A percentile compares a stretch with the other conserved stretches of the same genome.
phyloP scores from a whole-genome alignment of 345 rosid genomes.

The Microcos paniculata region DNA sequence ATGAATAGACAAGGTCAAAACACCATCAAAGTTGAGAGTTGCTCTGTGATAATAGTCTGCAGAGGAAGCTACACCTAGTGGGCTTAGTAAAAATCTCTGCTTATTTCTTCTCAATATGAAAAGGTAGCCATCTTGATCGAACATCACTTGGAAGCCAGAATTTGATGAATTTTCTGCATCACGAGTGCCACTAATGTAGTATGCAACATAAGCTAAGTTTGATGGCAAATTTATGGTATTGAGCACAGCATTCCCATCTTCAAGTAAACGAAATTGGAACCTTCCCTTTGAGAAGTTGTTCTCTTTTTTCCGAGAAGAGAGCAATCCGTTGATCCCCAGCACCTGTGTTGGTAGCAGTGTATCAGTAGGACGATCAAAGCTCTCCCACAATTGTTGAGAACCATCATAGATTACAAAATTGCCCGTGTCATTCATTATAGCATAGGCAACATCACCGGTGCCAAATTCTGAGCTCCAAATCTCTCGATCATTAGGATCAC shows the following conservation, averaged over 20 bases:
- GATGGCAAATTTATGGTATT: conserved; percentile 25
- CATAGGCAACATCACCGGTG: conserved; percentile 11
- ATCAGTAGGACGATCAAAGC: conserved; percentile 23
- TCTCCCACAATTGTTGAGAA: conserved; percentile 2
- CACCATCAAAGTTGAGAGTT: conserved; percentile 42
- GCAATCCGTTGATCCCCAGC: conserved; percentile 5
- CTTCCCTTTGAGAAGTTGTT: conserved; percentile 39
- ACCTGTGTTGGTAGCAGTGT: conserved; percentile 39
- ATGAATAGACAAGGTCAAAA: conserved; percentile 20
- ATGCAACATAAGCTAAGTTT: conserved; percentile 16
- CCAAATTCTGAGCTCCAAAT: conserved; percentile 21
- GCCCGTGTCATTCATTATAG: conserved; percentile 27
- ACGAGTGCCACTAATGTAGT: conserved; percentile 14
- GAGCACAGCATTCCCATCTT: conserved; percentile 34
- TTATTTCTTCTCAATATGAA: conserved; percentile 23
- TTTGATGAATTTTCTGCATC: conserved; percentile 5
- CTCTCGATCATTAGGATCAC: not conserved
- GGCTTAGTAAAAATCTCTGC: not conserved
- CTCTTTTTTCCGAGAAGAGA: conserved; percentile 24
- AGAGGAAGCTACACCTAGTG: not conserved
- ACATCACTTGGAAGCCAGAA: conserved; percentile 28
- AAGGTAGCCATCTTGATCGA: conserved; percentile 27
- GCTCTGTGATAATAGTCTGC: conserved; percentile 19
- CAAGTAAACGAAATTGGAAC: conserved; percentile 28
- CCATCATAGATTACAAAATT: conserved; percentile 7